Conservation (phyloP, 495 filamentous ascomycete species). For the Penicillium roqueforti region DNA sequence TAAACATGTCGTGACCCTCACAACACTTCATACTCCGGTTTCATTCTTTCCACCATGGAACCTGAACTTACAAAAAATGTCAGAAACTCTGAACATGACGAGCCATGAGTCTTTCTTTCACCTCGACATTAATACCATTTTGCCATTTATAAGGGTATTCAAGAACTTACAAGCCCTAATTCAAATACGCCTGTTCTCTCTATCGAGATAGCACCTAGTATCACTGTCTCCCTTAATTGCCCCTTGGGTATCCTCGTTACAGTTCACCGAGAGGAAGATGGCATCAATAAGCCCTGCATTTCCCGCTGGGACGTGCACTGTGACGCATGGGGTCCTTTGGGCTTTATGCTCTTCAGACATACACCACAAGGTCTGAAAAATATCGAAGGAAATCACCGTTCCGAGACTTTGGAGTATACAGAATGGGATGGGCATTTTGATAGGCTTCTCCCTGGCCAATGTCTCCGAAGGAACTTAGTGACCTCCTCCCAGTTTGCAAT, state of each 20-base stretch:
- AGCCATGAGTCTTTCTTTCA: background rate
- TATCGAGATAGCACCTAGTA: background rate
- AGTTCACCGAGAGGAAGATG: background rate
- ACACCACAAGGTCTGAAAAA: slow-evolving; percentile 4
- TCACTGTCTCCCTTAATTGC: background rate
- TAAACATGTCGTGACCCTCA: too few species aligned
- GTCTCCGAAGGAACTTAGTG: background rate
- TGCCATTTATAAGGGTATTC: background rate
- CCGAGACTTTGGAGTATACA: background rate
- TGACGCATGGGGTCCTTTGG: slow-evolving; percentile 5
- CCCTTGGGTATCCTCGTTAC: background rate
- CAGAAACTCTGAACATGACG: background rate
- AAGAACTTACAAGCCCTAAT: background rate
- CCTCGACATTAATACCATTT: too few species aligned
- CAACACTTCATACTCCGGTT: too few species aligned
- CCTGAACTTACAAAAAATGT: background rate
- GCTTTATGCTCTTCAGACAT: slow-evolving; percentile 3
- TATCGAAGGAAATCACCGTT: background rate
- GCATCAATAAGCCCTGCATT: background rate
- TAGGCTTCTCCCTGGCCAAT: background rate
- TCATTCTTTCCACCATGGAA: background rate
- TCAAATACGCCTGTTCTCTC: background rate
- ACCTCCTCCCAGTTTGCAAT: background rate
- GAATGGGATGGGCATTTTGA: background rate
- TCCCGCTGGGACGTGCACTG: background rate